Conservation (phyloP, 495 filamentous ascomycete species). For the Aspergillus conjunctus region DNA sequence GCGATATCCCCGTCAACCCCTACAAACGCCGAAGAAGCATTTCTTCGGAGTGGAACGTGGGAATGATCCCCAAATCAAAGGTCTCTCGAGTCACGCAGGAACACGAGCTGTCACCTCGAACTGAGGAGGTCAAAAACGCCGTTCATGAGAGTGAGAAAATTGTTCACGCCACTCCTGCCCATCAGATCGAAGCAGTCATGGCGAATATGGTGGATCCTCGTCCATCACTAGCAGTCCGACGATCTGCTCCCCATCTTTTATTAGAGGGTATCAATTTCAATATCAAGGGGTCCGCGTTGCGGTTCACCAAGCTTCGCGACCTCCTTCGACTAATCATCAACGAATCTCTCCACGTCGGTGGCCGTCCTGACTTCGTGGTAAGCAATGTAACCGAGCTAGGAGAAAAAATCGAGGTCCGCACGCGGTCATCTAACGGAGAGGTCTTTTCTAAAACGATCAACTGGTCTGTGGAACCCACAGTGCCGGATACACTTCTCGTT, state of each 20-base stretch:
- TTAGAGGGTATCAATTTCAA: conserved; percentile 52
- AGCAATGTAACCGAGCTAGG: conserved; percentile 62
- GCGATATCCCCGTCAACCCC: conserved; percentile 47
- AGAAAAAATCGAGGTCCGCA: conserved; percentile 67
- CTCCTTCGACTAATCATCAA: conserved; percentile 68
- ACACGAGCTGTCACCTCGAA: conserved; percentile 52
- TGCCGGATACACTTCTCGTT: conserved; percentile 68
- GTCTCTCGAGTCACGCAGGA: conserved; percentile 36
- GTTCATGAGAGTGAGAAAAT: conserved; percentile 54
- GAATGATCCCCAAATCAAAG: conserved; percentile 43
- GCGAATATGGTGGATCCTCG: conserved; percentile 45
- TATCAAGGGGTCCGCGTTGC: conserved; percentile 43
- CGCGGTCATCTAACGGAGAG: conserved; percentile 60
- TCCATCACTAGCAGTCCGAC: conserved; percentile 44
- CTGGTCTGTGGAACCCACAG: conserved; percentile 63
- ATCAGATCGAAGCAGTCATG: conserved; percentile 47
- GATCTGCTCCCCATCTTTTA: conserved; percentile 45
- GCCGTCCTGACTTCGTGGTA: conserved; percentile 68
- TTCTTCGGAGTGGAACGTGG: conserved; percentile 37
- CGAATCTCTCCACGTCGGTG: conserved; percentile 70
- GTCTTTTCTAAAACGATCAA: conserved; percentile 63
- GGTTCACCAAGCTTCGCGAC: conserved; percentile 64
- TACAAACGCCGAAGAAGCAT: conserved; percentile 55
- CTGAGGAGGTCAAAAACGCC: conserved; percentile 50
- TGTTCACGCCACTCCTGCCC: conserved; percentile 42